Evolutionary conservation across 2,329 filamentous ascomycete genomes (phyloP).

Genomic region (Hypoxylon sp.): DNA sequence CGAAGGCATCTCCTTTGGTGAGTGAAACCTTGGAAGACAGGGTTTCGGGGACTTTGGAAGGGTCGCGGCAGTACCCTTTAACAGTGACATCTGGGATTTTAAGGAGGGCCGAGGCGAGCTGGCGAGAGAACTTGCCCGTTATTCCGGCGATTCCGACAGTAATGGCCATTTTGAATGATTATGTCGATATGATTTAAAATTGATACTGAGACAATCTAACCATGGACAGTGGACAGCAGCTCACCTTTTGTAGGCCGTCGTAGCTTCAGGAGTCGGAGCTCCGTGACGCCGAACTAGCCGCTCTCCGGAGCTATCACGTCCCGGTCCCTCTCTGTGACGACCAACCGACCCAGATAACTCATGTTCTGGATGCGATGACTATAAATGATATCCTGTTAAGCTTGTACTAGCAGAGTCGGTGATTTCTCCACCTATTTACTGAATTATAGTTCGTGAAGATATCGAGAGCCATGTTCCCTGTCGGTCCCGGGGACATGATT

Average conservation of each 20-base stretch:
- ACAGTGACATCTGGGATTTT: conserved; percentile 18
- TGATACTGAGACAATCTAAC: not conserved
- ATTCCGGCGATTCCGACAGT: conserved; percentile 36
- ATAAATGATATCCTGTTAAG: too few relatives aligned
- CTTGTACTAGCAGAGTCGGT: too few relatives aligned
- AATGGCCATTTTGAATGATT: conserved; percentile 27
- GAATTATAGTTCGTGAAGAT: too few relatives aligned
- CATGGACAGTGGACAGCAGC: not conserved
- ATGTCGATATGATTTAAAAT: not conserved
- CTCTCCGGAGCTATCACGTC: too few relatives aligned
- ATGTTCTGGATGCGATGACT: too few relatives aligned
- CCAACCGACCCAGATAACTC: too few relatives aligned
- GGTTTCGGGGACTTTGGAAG: conserved; percentile 19
- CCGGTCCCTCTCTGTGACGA: too few relatives aligned
- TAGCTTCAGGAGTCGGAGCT: conserved; percentile 11
- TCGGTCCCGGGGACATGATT: too few relatives aligned
- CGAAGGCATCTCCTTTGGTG: conserved; percentile 25
- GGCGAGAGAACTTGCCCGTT: conserved; percentile 34
- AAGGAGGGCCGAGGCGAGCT: conserved; percentile 21
- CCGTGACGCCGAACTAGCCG: conserved; percentile 22
- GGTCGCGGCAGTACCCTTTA: conserved; percentile 29
- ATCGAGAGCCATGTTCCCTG: too few relatives aligned
- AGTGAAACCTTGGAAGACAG: conserved; percentile 15
- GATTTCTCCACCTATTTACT: too few relatives aligned
- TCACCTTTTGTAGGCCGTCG: conserved; percentile 3